A percentile compares a stretch with the other conserved stretches of the same genome.
Evolutionary conservation across 371 early-diverging fungal genomes (phyloP).

Genomic region (Rhizomucor pusillus): DNA sequence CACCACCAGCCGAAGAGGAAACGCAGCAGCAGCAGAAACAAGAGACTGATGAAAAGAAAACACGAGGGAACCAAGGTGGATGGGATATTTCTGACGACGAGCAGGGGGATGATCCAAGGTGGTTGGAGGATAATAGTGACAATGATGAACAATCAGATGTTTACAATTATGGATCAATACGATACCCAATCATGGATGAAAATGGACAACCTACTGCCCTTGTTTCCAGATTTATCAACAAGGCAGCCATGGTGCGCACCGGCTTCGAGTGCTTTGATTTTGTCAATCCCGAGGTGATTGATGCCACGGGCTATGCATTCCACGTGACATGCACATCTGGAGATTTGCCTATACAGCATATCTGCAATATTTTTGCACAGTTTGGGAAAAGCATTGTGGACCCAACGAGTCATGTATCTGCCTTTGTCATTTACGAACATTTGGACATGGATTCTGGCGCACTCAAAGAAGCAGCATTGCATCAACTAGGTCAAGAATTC

Average conservation of each 20-base stretch:
- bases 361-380: constrained; percentile 9
- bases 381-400: constrained; percentile 33
- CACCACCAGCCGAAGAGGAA: constrained; percentile 10
- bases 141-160: constrained; percentile 25
- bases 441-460: constrained; percentile 6
- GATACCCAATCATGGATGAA: constrained; percentile 19
- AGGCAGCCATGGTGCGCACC: constrained; percentile 32
- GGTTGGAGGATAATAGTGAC: constrained; percentile 7
- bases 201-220: constrained; percentile 11
- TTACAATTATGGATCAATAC: constrained; percentile 38
- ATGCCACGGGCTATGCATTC: constrained; percentile 1
- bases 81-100: constrained; percentile 41
- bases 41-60: constrained; percentile 12
- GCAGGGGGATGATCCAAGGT: constrained; percentile 18
- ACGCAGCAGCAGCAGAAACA: constrained; percentile 12
- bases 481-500: constrained; percentile 3
- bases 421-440: constrained; percentile 32
- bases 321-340: constrained; percentile 2
- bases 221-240: constrained; percentile 25
- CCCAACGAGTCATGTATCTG: constrained; percentile 13
- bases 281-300: constrained; percentile 15
- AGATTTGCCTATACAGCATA: neutral
- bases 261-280: constrained; percentile 39
- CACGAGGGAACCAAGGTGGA: constrained; percentile 19
- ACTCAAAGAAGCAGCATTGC: constrained; percentile 3